Evolutionary conservation across 1,284 basidiomycete species (phyloP).

Genomic region (Irpex sp.): DNA sequence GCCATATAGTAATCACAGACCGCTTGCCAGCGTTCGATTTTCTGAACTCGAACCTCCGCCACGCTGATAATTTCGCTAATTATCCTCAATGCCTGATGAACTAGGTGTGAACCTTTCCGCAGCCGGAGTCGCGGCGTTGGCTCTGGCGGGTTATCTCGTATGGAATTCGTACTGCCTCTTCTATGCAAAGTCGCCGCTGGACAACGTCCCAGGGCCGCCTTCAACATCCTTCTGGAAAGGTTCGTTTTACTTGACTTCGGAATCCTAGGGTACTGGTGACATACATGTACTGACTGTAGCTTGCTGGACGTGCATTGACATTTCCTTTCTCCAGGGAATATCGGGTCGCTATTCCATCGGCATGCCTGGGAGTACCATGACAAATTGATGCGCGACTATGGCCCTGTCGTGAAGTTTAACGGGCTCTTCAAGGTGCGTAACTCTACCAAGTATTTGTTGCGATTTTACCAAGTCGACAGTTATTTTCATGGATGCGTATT

Average conservation of each 20-base stretch:
- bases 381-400: slow-evolving; percentile 3
- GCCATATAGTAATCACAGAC: too few relatives aligned
- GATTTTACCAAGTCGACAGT: background rate
- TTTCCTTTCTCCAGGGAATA: background rate
- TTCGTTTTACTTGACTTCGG: background rate
- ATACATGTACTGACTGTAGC: background rate
- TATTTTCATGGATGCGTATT: background rate
- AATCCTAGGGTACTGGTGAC: background rate
- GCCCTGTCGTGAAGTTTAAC: background rate
- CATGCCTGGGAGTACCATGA: slow-evolving; percentile 4
- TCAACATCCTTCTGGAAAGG: slow-evolving; percentile 2
- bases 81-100: too few relatives aligned
- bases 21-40: too few relatives aligned
- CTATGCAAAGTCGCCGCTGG: background rate
- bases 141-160: background rate
- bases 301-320: background rate
- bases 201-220: slow-evolving; percentile 3
- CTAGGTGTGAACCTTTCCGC: background rate
- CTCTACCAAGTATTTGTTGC: background rate
- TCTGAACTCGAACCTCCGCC: too few relatives aligned
- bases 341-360: background rate
- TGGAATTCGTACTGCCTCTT: background rate
- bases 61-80: too few relatives aligned
- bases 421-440: slow-evolving; percentile 1
- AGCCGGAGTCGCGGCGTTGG: background rate